Base-by-base conservation (phyloP, 805 yeast genomes). In the Wickerhamomyces ciferrii region DNA sequence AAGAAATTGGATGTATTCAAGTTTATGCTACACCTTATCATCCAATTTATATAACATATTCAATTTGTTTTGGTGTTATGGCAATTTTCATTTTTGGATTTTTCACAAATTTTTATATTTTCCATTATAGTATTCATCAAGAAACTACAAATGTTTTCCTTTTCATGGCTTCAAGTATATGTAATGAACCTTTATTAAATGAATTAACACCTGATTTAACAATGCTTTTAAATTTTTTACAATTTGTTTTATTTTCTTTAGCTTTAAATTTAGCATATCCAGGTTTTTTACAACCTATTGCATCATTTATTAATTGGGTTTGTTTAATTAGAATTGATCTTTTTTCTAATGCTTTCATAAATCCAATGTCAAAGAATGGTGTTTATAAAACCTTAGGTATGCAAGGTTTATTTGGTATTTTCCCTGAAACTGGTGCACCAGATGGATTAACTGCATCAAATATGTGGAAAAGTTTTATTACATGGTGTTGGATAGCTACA, bases 201-300 rank as follows among this genome's bases (percentile, higher is more conserved):
- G 81, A 83, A 43, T 55, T 81, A 37, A 79, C 78, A 42, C 84
- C 87, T 1, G 71, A 75, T 13, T 68, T 72, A 9, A 63, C 67
- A 4, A 77, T 78, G 34, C 70, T 76, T 39, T 51, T 82, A 2
- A 61, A 69, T 18, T 82, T 81, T 59, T 56, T 80, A 31, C 89
- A 84, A 56, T 83, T 75, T 63, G 75, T 81, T 1, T 71, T 79
- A 39, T 78, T 81, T 56, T 68, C 76, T 53, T 77, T 76, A 6
- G 83, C 78, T 4, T 63, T 84, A 25, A 71, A 72, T 51, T 58
- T 83, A 18, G 63, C 68, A 23, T 83, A 77, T 53, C 89, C 90
- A 0, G 87, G 84, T 0, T 81, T 76, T 55, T 78, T 72, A 48
- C 84, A 75, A 49, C 84, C 84, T 0, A 58, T 78, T 14, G 60